Base-by-base conservation (phyloP, 345 rosid genomes). In the Hibiscus syriacus region DNA sequence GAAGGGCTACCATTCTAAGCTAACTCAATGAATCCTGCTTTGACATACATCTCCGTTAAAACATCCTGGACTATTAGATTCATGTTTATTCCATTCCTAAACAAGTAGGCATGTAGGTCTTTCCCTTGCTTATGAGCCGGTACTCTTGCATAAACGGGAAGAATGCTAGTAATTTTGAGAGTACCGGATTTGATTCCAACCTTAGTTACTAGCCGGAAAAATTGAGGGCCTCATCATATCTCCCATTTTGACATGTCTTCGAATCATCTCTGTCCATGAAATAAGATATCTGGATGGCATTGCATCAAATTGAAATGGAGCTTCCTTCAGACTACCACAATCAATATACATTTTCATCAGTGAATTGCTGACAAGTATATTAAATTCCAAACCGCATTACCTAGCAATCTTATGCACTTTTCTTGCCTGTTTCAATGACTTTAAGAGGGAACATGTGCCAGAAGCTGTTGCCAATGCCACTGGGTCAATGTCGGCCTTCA, bases 121-220 rank as follows among this genome's bases (percentile, higher is more conserved):
- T 76, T 83, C 23, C 89, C 87, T 1, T 65, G 74, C 70, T 85
- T 85, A 57, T 76, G 76, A 19, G 84, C 80, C 0, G 82, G 67
- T 36, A 80, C 57, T 68, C 87, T 81, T 30, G 80, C 89, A 74
- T 87, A 79, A 34, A 85, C 84, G 3, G 87, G 84, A 34, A 85
- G 77, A 62, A 81, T 52, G 62, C 73, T 70, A 5, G 79, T 70
- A 62, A 85, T 19, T 1, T 81, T 68, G 36, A 75, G 77, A 2
- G 79, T 22, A 72, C 81, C 86, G 0, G 82, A 79, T 73, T 66
- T 77, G 45, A 77, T 69, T 57, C 81, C 80, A 45, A 39, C 78
- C 19, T 13, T 48, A 74, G 50, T 71, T 85, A 82, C 80, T 70
- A 38, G 67, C 67, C 82, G 67, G 43, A 82, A 79, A 82, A 72